Evolutionary conservation across 1,284 basidiomycete species (phyloP).

Genomic region (Microbotryomycetes sp.): DNA sequence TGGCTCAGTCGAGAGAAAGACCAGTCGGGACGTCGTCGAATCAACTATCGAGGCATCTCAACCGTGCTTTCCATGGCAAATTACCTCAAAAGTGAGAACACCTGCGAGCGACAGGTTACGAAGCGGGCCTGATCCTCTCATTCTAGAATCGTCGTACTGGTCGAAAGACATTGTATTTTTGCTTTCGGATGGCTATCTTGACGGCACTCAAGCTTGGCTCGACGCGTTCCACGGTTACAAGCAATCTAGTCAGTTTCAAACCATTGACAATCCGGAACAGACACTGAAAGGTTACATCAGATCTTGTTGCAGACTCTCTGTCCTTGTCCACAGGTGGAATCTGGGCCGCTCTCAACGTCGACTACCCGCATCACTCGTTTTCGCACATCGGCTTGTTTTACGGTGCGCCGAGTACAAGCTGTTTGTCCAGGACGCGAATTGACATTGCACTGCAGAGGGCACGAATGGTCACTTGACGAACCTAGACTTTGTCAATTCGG

Average conservation of each 20-base stretch:
- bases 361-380: slow-evolving; percentile 95
- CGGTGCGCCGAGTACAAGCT: slow-evolving; percentile 50
- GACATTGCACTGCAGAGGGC: slow-evolving; percentile 59
- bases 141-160: slow-evolving; percentile 76
- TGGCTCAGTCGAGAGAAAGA: slow-evolving; percentile 62
- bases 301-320: slow-evolving; percentile 58
- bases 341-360: slow-evolving; percentile 91
- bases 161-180: slow-evolving; percentile 90
- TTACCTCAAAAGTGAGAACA: slow-evolving; percentile 66
- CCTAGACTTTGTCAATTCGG: slow-evolving; percentile 84
- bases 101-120: neutral
- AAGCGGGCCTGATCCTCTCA: neutral
- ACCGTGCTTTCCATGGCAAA: slow-evolving; percentile 71
- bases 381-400: slow-evolving; percentile 85
- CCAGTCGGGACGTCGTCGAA: slow-evolving; percentile 43
- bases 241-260: slow-evolving; percentile 54
- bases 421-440: neutral
- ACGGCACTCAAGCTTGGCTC: slow-evolving; percentile 90
- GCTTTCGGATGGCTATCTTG: slow-evolving; percentile 76
- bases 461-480: slow-evolving; percentile 91
- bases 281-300: slow-evolving; percentile 43
- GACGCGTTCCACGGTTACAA: slow-evolving; percentile 65
- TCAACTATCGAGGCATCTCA: slow-evolving; percentile 81
- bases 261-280: neutral
- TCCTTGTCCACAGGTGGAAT: slow-evolving; percentile 62